Percentiles rank a stretch among this genome's conserved stretches.
Conservation (phyloP, 2,329 filamentous ascomycete species). For the Diaporthe longicolla region DNA sequence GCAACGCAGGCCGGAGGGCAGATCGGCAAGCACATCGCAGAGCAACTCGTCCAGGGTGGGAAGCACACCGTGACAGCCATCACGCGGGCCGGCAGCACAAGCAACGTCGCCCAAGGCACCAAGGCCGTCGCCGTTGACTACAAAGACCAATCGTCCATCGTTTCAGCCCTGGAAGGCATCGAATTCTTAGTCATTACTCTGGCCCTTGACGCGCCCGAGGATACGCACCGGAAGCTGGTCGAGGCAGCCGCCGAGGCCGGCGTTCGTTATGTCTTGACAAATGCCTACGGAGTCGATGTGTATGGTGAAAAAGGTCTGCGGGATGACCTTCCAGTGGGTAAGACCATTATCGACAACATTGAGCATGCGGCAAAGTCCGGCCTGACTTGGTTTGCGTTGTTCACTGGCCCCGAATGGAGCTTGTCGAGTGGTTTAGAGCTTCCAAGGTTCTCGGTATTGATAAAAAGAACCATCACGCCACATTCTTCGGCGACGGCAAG, state of each 20-base stretch:
- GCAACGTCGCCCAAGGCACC: background rate
- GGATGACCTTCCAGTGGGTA: background rate
- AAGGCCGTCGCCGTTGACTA: background rate
- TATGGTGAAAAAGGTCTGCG: background rate
- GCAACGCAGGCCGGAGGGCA: background rate
- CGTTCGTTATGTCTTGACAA: background rate
- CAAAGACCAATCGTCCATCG: background rate
- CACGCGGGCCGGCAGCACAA: background rate
- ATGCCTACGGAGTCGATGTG: background rate
- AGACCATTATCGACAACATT: background rate
- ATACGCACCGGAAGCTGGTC: background rate
- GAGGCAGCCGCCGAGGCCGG: background rate
- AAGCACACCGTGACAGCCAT: background rate
- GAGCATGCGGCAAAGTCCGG: background rate
- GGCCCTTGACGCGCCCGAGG: background rate
- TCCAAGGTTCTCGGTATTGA: background rate
- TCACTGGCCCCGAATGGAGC: background rate
- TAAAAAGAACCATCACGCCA: background rate
- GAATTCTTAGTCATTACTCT: background rate
- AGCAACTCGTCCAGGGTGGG: background rate
- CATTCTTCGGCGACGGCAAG: background rate
- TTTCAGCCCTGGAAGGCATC: background rate
- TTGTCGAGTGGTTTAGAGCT: background rate
- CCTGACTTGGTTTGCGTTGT: background rate
- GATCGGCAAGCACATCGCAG: background rate